A percentile compares a stretch with the other conserved stretches of the same genome.
Conservation (phyloP, 768 basidiomycete genomes). For the Mycena albidolilacea region DNA sequence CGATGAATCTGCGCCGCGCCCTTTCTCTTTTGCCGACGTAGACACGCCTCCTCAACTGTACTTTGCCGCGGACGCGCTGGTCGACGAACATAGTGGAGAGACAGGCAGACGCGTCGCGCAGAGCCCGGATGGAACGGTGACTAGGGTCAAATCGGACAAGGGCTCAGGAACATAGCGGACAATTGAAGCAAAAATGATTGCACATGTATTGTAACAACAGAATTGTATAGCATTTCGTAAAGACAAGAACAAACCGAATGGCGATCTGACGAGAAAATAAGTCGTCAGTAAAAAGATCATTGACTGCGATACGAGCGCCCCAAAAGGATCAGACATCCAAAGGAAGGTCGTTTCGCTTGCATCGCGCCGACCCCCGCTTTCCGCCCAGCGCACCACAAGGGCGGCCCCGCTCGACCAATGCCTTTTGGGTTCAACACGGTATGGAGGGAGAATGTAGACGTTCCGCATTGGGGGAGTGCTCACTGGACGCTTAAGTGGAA, state of each 20-base stretch:
- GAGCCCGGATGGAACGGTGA: no score
- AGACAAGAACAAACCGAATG: background rate
- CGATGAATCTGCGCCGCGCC: slow-evolving; percentile 29
- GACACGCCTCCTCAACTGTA: slow-evolving; percentile 40
- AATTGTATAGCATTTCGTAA: background rate
- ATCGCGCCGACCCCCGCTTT: slow-evolving; percentile 81
- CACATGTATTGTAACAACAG: background rate
- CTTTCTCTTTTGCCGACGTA: slow-evolving; percentile 25
- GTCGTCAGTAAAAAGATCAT: slow-evolving; percentile 19
- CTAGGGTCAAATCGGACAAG: background rate
- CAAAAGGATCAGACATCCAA: slow-evolving; percentile 87
- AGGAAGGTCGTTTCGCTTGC: slow-evolving; percentile 85
- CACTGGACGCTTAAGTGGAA: slow-evolving; percentile 83
- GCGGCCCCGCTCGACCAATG: slow-evolving; percentile 74
- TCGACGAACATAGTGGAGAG: background rate
- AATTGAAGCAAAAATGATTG: no score
- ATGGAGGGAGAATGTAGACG: slow-evolving; percentile 79
- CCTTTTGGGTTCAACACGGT: slow-evolving; percentile 79
- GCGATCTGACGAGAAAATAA: slow-evolving; percentile 11
- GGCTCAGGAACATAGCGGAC: background rate
- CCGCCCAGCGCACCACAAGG: slow-evolving; percentile 78
- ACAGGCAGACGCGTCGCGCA: background rate
- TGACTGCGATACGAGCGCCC: slow-evolving; percentile 26
- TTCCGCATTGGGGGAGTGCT: slow-evolving; percentile 84
- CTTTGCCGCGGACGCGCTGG: slow-evolving; percentile 43